Evolutionary conservation across 192 early-diverging fungal species (phyloP).

Genomic region (Backusella westeae): DNA sequence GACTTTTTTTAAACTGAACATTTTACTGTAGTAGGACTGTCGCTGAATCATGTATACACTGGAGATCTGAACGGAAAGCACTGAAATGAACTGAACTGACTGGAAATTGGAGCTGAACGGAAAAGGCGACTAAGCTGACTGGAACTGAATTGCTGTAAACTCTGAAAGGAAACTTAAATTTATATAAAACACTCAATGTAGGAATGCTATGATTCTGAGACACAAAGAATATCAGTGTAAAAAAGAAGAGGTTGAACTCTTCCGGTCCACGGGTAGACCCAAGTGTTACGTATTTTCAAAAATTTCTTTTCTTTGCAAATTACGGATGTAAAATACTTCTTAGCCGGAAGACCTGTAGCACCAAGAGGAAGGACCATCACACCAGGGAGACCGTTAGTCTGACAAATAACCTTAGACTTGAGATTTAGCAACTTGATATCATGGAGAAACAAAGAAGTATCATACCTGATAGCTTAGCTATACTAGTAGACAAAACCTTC

Average conservation of each 20-base stretch:
- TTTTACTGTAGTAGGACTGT: neutral
- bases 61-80: neutral
- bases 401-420: neutral
- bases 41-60: neutral
- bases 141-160: neutral
- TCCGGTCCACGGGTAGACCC: neutral
- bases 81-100: neutral
- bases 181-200: neutral
- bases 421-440: neutral
- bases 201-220: neutral
- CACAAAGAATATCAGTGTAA: conserved; percentile 6
- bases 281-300: neutral
- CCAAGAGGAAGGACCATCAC: neutral
- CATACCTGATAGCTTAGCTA: neutral
- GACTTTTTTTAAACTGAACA: neutral
- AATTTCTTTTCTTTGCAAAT: neutral
- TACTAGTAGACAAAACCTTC: neutral
- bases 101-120: neutral
- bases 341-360: neutral
- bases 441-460: neutral
- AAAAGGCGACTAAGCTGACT: neutral
- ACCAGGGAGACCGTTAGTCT: neutral
- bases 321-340: neutral
- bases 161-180: neutral
- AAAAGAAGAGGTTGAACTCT: conserved; percentile 9